These are phyloP conservation scores for Wickerhamomyces sp. DNA, from an alignment of 1,139 yeast species.

Conservation along the genomic window DNA sequence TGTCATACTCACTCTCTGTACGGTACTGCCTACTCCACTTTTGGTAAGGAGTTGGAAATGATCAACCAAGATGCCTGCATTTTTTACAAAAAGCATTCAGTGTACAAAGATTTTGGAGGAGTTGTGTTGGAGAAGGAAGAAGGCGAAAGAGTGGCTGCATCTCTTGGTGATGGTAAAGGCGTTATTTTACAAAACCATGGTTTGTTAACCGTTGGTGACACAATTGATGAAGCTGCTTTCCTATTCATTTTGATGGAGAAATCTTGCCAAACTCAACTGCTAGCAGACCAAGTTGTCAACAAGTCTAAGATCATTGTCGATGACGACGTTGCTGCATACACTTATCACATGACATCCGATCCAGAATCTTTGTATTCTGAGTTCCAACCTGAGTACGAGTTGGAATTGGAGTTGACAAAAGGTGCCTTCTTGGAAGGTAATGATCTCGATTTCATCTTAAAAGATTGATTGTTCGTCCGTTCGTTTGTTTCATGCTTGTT, in stretches of 20 bases:
- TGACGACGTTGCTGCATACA: slow-evolving; percentile 69
- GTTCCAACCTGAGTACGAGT: slow-evolving; percentile 61
- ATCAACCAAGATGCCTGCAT: slow-evolving; percentile 72
- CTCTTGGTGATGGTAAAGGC: slow-evolving; percentile 56
- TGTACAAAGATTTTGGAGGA: slow-evolving; percentile 70
- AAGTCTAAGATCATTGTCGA: slow-evolving; percentile 35
- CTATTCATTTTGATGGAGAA: slow-evolving; percentile 64
- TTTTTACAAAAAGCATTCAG: slow-evolving; percentile 61
- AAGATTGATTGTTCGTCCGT: not conserved
- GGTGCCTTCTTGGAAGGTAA: slow-evolving; percentile 23
- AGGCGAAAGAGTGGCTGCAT: slow-evolving; percentile 60
- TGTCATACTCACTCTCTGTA: slow-evolving; percentile 73
- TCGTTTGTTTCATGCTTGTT: not conserved
- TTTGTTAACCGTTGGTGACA: slow-evolving; percentile 65
- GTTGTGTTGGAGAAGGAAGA: slow-evolving; percentile 73
- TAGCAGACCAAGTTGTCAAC: slow-evolving; percentile 51
- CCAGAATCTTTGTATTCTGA: slow-evolving; percentile 68
- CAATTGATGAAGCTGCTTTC: slow-evolving; percentile 82
- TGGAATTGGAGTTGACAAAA: slow-evolving; percentile 31
- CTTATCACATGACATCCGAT: slow-evolving; percentile 55
- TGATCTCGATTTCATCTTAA: not conserved
- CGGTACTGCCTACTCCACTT: slow-evolving; percentile 72
- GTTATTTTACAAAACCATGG: slow-evolving; percentile 77
- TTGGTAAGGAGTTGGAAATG: slow-evolving; percentile 73
- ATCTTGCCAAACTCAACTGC: slow-evolving; percentile 65